phyloP scores from a whole-genome alignment of 495 filamentous ascomycete species.

The Jackrogersella minutella region DNA sequence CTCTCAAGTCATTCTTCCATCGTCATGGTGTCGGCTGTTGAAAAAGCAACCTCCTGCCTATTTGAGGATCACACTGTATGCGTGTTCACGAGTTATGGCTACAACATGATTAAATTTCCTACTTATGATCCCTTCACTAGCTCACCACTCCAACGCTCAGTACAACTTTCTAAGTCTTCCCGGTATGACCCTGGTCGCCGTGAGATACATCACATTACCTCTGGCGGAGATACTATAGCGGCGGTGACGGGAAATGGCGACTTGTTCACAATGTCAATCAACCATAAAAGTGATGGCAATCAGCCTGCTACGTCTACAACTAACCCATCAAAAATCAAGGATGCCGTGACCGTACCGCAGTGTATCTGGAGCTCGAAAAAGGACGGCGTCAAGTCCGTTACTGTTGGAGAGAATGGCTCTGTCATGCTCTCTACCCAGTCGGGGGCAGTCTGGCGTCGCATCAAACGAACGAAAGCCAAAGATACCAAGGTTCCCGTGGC shows the following conservation, averaged over 20 bases:
- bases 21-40: conserved; percentile 83
- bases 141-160: conserved; percentile 64
- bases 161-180: conserved; percentile 68
- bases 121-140: conserved; percentile 71
- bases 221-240: conserved; percentile 89
- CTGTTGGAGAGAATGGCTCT: conserved; percentile 90
- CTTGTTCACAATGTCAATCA: conserved; percentile 80
- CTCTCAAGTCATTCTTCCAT: conserved; percentile 74
- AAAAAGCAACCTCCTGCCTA: conserved; percentile 85
- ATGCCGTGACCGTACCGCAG: conserved; percentile 75
- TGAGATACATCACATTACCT: conserved; percentile 75
- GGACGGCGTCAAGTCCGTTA: conserved; percentile 82
- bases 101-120: conserved; percentile 83
- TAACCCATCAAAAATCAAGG: conserved; percentile 84
- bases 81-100: conserved; percentile 93
- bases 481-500: conserved; percentile 63
- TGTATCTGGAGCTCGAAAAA: conserved; percentile 90
- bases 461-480: conserved; percentile 81
- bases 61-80: conserved; percentile 88
- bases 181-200: conserved; percentile 70
- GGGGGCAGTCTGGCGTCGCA: conserved; percentile 88
- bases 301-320: conserved; percentile 77
- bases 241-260: conserved; percentile 84
- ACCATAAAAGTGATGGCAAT: conserved; percentile 66
- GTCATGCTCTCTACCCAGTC: conserved; percentile 93